Conservation (phyloP, 208 protist genomes). For the Leishmania tarentolae region DNA sequence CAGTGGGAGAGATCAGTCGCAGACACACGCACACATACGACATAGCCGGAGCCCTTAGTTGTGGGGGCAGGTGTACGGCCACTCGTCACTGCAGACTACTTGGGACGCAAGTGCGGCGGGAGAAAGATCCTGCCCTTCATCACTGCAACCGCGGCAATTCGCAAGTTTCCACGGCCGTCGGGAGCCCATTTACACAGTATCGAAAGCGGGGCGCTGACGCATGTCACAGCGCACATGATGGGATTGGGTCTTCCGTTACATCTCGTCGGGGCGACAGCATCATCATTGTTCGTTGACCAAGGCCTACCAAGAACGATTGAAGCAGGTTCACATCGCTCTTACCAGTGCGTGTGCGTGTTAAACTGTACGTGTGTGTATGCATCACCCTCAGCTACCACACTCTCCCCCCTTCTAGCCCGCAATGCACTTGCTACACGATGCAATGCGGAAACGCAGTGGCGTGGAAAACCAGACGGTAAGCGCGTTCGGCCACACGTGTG, state of each 20-base stretch:
- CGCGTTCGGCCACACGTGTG: not conserved
- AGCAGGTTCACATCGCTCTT: not conserved
- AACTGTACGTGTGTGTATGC: not conserved
- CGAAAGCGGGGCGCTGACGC: not conserved
- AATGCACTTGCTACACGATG: not conserved
- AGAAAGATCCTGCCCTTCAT: not conserved
- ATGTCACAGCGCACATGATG: not conserved
- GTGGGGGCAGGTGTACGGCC: not conserved
- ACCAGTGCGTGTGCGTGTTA: not conserved
- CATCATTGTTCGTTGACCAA: not conserved
- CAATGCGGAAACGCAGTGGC: not conserved
- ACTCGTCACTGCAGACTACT: not conserved
- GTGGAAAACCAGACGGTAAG: not conserved
- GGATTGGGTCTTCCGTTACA: not conserved
- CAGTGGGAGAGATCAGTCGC: not conserved
- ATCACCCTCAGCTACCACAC: not conserved
- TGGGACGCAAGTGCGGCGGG: not conserved
- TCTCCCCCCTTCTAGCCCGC: not conserved
- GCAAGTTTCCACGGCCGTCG: not conserved
- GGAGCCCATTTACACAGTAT: not conserved
- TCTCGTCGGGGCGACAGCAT: no score
- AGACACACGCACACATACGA: not conserved
- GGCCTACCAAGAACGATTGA: not conserved
- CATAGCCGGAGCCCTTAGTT: not conserved
- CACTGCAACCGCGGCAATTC: not conserved